These are phyloP conservation scores for Suillus hirtellus DNA, from an alignment of 768 basidiomycete species.

Conservation along the genomic window DNA sequence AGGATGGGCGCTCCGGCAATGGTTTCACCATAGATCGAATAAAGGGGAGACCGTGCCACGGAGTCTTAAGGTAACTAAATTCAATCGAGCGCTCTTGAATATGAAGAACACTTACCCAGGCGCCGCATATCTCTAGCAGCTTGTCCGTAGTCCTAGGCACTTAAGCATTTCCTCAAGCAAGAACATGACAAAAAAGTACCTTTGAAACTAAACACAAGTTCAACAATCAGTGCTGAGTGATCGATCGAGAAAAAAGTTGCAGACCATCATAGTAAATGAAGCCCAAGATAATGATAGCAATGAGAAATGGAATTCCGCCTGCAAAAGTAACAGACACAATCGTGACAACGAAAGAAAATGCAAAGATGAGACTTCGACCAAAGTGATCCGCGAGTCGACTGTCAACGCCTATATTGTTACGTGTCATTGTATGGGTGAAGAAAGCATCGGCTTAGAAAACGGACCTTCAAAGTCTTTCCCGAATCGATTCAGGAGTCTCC, in stretches of 20 bases:
- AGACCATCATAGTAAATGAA: conserved; percentile 71
- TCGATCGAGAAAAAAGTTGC: conserved; percentile 17
- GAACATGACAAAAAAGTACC: conserved; percentile 20
- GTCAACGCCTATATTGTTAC: conserved; percentile 60
- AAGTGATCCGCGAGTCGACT: conserved; percentile 84
- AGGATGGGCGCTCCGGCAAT: conserved; percentile 56
- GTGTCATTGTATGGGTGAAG: conserved; percentile 15
- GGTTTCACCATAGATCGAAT: conserved; percentile 49
- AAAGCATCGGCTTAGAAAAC: background rate
- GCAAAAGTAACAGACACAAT: conserved; percentile 74
- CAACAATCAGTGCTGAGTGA: conserved; percentile 12
- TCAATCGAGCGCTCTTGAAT: background rate
- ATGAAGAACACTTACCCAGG: conserved; percentile 48
- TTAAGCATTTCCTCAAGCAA: conserved; percentile 28
- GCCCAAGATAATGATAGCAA: conserved; percentile 57
- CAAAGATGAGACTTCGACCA: conserved; percentile 73
- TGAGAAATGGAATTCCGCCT: conserved; percentile 74
- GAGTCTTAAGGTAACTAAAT: conserved; percentile 36
- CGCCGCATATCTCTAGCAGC: conserved; percentile 86
- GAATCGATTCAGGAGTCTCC: conserved; percentile 78
- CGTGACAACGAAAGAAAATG: conserved; percentile 69
- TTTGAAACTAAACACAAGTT: conserved; percentile 33
- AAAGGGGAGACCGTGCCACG: conserved; percentile 48
- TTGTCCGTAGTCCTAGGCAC: conserved; percentile 57
- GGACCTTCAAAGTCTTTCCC: conserved; percentile 87